phyloP scores from a whole-genome alignment of 305 asterid species.

The Ajuga reptans region DNA sequence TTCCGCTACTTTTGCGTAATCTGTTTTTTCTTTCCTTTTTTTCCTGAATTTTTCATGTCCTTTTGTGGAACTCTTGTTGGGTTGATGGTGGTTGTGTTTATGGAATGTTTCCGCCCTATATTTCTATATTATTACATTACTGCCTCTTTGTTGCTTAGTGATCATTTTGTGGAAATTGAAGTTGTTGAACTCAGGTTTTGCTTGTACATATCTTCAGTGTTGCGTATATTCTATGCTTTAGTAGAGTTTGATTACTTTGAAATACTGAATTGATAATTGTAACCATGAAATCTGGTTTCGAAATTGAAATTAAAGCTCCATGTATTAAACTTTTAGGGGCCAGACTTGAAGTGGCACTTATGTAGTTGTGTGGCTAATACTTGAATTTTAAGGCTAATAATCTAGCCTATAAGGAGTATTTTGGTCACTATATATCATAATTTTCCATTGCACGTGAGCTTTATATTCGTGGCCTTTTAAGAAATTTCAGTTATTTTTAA shows the following conservation, averaged over 20 bases:
- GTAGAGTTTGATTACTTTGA: constrained; percentile 6
- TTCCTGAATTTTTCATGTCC: background rate
- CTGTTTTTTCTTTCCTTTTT: background rate
- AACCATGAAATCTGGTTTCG: background rate
- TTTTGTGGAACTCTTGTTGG: background rate
- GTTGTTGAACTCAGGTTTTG: background rate
- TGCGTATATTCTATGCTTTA: background rate
- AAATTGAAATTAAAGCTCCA: background rate
- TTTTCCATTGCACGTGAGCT: background rate
- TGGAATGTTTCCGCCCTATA: background rate
- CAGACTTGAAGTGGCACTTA: background rate
- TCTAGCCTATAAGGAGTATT: background rate
- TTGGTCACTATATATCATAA: background rate
- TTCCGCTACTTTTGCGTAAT: background rate
- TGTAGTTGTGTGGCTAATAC: background rate
- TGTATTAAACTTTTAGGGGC: background rate
- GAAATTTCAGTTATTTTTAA: background rate
- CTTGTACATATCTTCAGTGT: background rate
- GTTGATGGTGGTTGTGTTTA: background rate
- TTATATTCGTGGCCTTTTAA: background rate
- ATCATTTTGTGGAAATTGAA: background rate
- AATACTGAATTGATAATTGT: background rate
- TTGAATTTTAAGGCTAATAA: background rate
- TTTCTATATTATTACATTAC: background rate
- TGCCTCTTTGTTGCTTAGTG: background rate